These are phyloP conservation scores for Morella rubra DNA, from an alignment of 306 rosid species.

Conservation along the genomic window DNA sequence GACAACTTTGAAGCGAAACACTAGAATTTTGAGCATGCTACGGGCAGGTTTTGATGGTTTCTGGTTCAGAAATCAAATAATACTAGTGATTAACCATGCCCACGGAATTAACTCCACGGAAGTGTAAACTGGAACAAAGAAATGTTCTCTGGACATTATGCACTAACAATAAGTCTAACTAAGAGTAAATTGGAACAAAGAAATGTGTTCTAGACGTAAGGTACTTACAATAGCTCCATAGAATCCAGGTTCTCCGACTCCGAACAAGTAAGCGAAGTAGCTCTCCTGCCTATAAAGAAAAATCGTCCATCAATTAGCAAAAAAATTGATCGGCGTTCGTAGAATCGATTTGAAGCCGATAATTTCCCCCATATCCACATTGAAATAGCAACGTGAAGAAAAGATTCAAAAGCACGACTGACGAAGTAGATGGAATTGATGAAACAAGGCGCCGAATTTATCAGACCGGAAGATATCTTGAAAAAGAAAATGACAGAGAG, in stretches of 20 bases:
- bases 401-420: not conserved
- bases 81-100: not conserved
- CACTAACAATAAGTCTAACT: not conserved
- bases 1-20: not conserved
- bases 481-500: not conserved
- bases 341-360: not conserved
- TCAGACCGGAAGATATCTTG: not conserved
- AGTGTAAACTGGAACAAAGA: not conserved
- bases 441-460: too few relatives aligned
- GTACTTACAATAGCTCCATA: constrained; percentile 83
- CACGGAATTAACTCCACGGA: too few relatives aligned
- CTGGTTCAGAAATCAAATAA: not conserved
- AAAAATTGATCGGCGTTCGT: constrained; percentile 9
- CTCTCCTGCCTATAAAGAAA: constrained; percentile 71
- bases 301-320: not conserved
- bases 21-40: not conserved
- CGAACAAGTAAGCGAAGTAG: constrained; percentile 87
- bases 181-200: not conserved
- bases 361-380: not conserved
- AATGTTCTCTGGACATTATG: too few relatives aligned
- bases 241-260: constrained; percentile 81
- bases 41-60: not conserved
- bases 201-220: constrained; percentile 1
- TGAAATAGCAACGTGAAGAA: not conserved
- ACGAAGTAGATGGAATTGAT: not conserved